Evolutionary conservation across 768 basidiomycete species (phyloP), one percentile per base, ranked within the genome.

Genomic region (Phlegmacium glaucopus): DNA sequence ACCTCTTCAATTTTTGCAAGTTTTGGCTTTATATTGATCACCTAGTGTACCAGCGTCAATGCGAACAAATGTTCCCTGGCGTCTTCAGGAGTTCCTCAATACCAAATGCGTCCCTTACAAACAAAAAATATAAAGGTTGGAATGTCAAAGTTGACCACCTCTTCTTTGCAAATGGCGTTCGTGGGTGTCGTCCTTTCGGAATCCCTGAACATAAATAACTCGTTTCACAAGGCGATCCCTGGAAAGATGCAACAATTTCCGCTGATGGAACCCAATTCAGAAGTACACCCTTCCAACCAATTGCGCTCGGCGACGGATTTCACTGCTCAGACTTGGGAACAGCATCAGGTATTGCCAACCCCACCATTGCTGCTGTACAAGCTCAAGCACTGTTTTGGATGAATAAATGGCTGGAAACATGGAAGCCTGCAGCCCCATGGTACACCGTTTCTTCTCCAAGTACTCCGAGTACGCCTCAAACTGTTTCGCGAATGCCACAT

Each of bases 141-240:
- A 64, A 79, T 54, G 78, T 84, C 16, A 63, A 70, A 26, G 66
- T 78, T 25, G 67, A 80, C 26, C 72, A 75, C 17, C 67, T 88
- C 1, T 84, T 87, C 72, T 87, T 86, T 52, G 82, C 82, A 34
- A 87, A 83, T 41, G 85, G 83, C 38, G 68, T 71, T 42, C 80
- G 85, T 86, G 54, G 54, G 83, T 74, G 12, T 22, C 22, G 5
- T 22, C 45, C 4, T 41, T 18, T n/a, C 34, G 37, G 9, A 36
- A 4, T 12, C n/a, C 18, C 11, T 57, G 29, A 45, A 37, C 38
- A 46, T 13, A 18, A 15, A n/a, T 32, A 26, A 22, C 6, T 13
- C 9, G 16, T 32, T 15, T 37, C 9, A 30, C 32, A 27, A 87
- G 85, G 83, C 37, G 85, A 88, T 55, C 85, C 87, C 13, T 88